Percentiles rank a stretch among this genome's conserved stretches.
These are phyloP conservation scores for Sinapis alba DNA, from an alignment of 441 rosid genomes.

Conservation along the genomic window DNA sequence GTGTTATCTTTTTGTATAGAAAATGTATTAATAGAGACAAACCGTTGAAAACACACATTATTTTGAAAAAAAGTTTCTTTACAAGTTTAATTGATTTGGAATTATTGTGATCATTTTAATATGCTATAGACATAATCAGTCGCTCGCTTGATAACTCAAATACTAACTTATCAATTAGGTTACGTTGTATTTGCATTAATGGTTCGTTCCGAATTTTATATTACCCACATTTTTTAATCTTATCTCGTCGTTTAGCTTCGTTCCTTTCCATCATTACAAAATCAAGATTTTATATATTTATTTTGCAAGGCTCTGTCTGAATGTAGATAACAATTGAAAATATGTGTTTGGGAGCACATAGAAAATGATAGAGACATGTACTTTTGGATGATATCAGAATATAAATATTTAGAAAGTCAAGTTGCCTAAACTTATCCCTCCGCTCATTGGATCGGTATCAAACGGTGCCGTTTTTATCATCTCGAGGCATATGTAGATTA, in stretches of 20 bases:
- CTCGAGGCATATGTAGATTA: constrained; percentile 17
- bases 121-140: too few relatives aligned
- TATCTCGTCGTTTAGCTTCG: background rate
- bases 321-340: constrained; percentile 27
- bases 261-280: background rate
- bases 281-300: background rate
- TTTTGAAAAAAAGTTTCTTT: too few relatives aligned
- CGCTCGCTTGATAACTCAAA: background rate
- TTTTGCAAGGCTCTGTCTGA: constrained; percentile 3
- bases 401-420: constrained; percentile 6
- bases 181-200: background rate
- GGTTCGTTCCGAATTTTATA: background rate
- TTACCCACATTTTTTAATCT: constrained; percentile 9
- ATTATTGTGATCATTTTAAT: too few relatives aligned
- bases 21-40: background rate
- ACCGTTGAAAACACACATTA: background rate
- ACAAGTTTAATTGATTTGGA: too few relatives aligned
- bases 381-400: constrained; percentile 19
- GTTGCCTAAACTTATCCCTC: constrained; percentile 24
- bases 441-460: constrained; percentile 14
- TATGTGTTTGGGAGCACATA: constrained; percentile 30
- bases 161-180: background rate
- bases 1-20: background rate
- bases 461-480: constrained; percentile 33
- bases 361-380: constrained; percentile 34